Evolutionary conservation across 495 filamentous ascomycete genomes (phyloP).

Genomic region (Pseudomonodictys pantanalensis): DNA sequence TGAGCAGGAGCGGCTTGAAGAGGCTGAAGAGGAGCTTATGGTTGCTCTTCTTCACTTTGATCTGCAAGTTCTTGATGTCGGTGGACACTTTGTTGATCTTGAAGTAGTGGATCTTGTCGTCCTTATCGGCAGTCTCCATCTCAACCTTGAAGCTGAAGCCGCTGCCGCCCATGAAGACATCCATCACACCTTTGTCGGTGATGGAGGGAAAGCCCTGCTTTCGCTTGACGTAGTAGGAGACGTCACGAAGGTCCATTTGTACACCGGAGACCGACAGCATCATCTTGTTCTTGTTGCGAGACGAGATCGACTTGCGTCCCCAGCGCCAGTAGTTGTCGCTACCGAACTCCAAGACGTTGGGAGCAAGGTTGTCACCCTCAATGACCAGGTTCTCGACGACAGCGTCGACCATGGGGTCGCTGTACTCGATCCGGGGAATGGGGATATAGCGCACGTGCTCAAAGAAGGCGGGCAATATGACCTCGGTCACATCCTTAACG

Average conservation of each 20-base stretch:
- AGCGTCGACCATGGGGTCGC: slow-evolving; percentile 79
- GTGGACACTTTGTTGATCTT: slow-evolving; percentile 89
- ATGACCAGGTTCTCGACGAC: slow-evolving; percentile 91
- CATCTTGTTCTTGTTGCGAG: slow-evolving; percentile 75
- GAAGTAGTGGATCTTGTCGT: slow-evolving; percentile 79
- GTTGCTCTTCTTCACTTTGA: slow-evolving; percentile 90
- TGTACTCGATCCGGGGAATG: slow-evolving; percentile 90
- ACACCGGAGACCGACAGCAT: slow-evolving; percentile 84
- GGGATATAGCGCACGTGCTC: slow-evolving; percentile 90
- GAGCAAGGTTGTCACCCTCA: slow-evolving; percentile 95
- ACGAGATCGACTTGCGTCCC: slow-evolving; percentile 81
- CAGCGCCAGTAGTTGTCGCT: slow-evolving; percentile 95
- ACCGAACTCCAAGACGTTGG: slow-evolving; percentile 86
- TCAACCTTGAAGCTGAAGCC: slow-evolving; percentile 92
- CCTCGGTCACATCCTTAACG: slow-evolving; percentile 78
- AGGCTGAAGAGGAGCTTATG: slow-evolving; percentile 87
- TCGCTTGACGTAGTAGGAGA: slow-evolving; percentile 92
- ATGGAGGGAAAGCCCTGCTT: slow-evolving; percentile 94
- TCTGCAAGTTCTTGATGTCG: slow-evolving; percentile 76
- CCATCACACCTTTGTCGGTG: slow-evolving; percentile 83
- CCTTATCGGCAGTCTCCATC: slow-evolving; percentile 74
- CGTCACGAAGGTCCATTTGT: slow-evolving; percentile 81
- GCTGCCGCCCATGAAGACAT: slow-evolving; percentile 82
- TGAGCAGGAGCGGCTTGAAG: slow-evolving; percentile 85
- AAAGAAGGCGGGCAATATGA: slow-evolving; percentile 81